Percentiles rank a stretch among this genome's conserved stretches.
phyloP scores from a whole-genome alignment of 306 rosid genomes.

The Rosa chinensis region DNA sequence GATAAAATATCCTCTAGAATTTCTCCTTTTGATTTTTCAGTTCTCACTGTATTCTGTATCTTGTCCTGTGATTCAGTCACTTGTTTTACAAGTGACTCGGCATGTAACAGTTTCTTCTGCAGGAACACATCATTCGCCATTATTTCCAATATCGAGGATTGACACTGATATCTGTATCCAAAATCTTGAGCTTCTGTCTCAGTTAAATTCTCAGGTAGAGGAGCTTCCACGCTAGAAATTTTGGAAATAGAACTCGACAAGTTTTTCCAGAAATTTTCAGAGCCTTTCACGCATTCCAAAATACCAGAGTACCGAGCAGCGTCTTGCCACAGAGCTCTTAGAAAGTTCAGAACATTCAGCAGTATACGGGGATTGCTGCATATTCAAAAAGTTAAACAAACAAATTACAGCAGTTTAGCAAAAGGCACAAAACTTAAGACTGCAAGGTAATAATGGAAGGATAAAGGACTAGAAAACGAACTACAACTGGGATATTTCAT shows the following conservation, averaged over 20 bases:
- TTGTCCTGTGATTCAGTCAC: constrained; percentile 53
- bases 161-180: constrained; percentile 64
- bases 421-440: constrained; percentile 6
- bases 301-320: constrained; percentile 62
- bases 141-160: constrained; percentile 64
- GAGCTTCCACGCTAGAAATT: constrained; percentile 37
- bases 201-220: constrained; percentile 31
- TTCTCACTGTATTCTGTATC: constrained; percentile 33
- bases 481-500: constrained; percentile 8
- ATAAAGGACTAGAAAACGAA: not conserved
- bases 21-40: constrained; percentile 45
- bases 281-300: constrained; percentile 57
- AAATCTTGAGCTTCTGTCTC: constrained; percentile 52
- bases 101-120: constrained; percentile 73
- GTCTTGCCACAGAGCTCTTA: constrained; percentile 84
- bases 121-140: constrained; percentile 77
- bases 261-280: constrained; percentile 57
- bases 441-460: constrained; percentile 16
- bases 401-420: constrained; percentile 8
- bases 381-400: constrained; percentile 22
- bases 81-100: constrained; percentile 58
- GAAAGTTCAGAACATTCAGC: constrained; percentile 68
- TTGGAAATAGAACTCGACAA: constrained; percentile 47
- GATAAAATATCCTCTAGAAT: constrained; percentile 51
- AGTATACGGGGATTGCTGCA: constrained; percentile 68